Base-by-base conservation (phyloP, 805 yeast species). In the Spathaspora girioi region DNA sequence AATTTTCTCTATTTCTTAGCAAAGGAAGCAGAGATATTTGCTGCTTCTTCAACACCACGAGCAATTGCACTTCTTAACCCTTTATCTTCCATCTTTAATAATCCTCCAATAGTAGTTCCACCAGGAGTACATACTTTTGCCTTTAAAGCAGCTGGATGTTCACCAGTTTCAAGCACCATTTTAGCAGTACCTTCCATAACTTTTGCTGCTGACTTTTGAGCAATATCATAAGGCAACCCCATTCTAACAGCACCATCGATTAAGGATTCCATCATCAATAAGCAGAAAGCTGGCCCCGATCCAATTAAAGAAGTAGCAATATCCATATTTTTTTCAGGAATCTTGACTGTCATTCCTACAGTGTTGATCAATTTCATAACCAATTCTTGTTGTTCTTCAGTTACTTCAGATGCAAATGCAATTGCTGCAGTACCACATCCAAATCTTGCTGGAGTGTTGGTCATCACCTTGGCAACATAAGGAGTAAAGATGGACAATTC, bases 31-130 rank as follows among this genome's bases (percentile, higher is more conserved):
- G 97, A 91, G 50, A 91, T 87, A 53, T 79, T 79, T n/a, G 97
- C 89, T 35, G 97, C 93, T 65, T 90, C 96, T 67, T 89, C 90
- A 23, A 94, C 87, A 40, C 96, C 97, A 61, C 90, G 80, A 46
- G 96, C 82, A 60, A 94, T 87, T 20, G 90, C 93, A 45, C 89
- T 80, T 71, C 97, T 86, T 45, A 94, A 87, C 47, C 93, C 96
- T 46, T 82, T 83, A 58, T 90, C 97, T 73, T 94, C 99, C 86
- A 94, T 83, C 56, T 84, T 89, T 68, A 93, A 79, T 52, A 94
- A 75, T 0, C 99, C 99, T 9, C 96, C 96, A 66, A 94, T 94
- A 3, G 99, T 94, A 47, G 97, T 92, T 32, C 99, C 99, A 29
- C 94, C 99, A 20, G 99, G 99, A 0, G 99, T 94, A 65, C 97